These are phyloP conservation scores for Leccinum pachyderme DNA, from an alignment of 1,284 basidiomycete species.

Conservation along the genomic window DNA sequence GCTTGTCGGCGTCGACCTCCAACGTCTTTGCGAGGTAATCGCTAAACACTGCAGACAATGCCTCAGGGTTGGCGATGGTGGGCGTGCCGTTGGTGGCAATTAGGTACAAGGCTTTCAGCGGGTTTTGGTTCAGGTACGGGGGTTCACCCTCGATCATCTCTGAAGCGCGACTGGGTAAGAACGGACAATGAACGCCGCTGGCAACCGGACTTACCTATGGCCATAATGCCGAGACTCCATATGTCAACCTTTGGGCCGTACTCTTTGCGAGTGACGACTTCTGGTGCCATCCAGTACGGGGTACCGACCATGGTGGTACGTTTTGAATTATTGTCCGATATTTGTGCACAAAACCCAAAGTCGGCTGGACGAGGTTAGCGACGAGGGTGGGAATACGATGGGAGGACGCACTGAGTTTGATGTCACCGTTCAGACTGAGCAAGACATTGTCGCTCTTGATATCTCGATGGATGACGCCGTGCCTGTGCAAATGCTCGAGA, in stretches of 20 bases:
- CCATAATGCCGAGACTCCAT: constrained; percentile 99
- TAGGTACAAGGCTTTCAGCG: constrained; percentile 91
- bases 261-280: constrained; percentile 97
- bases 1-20: constrained; percentile 92
- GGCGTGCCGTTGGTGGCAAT: constrained; percentile 99
- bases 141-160: constrained; percentile 99
- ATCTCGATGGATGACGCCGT: constrained; percentile 95
- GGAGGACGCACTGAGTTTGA: constrained; percentile 86
- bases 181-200: background rate
- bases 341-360: constrained; percentile 98
- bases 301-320: constrained; percentile 99
- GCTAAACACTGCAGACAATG: constrained; percentile 81
- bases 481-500: constrained; percentile 87
- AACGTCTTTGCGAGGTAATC: constrained; percentile 90
- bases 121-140: constrained; percentile 97
- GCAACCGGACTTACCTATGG: constrained; percentile 67
- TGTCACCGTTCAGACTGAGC: constrained; percentile 89
- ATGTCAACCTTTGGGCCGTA: constrained; percentile 99
- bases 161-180: constrained; percentile 30
- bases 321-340: constrained; percentile 89
- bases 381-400: background rate
- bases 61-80: constrained; percentile 93
- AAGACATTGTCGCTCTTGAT: constrained; percentile 99
- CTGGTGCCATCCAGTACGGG: constrained; percentile 99
- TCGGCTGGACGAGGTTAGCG: constrained; percentile 64